Evolutionary conservation across 371 early-diverging fungal species (phyloP).

Genomic region (Mortierella sp.): DNA sequence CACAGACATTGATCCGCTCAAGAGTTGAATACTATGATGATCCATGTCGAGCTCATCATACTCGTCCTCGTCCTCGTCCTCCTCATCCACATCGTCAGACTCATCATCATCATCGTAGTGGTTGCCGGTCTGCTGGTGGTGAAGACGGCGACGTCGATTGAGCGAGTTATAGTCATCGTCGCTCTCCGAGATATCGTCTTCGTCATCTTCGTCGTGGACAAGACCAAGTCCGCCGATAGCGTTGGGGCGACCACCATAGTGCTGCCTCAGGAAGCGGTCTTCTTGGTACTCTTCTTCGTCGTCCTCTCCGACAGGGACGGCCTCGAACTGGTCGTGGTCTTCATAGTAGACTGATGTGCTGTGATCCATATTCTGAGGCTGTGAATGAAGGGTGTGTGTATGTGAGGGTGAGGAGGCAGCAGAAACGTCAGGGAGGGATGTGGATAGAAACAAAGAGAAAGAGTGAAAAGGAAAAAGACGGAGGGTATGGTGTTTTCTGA

Average conservation of each 20-base stretch:
- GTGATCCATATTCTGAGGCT: constrained; percentile 21
- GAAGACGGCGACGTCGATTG: not conserved
- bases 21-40: constrained; percentile 47
- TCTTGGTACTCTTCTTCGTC: constrained; percentile 53
- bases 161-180: constrained; percentile 18
- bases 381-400: no score
- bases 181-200: constrained; percentile 40
- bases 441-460: not conserved
- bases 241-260: constrained; percentile 33
- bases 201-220: constrained; percentile 22
- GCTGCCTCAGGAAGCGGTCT: constrained; percentile 38
- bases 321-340: constrained; percentile 29
- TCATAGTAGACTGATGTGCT: constrained; percentile 31
- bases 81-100: constrained; percentile 5
- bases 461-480: not conserved
- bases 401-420: no score
- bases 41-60: constrained; percentile 51
- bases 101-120: constrained; percentile 17
- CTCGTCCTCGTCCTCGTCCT: constrained; percentile 33
- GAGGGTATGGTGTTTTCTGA: not conserved
- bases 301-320: constrained; percentile 36
- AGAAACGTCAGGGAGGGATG: not conserved
- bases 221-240: constrained; percentile 29
- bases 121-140: constrained; percentile 6
- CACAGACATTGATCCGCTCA: constrained; percentile 56